A percentile compares a stretch with the other conserved stretches of the same genome.
Conservation (phyloP, 2,329 filamentous ascomycete species). For the Xylaria polymorpha region DNA sequence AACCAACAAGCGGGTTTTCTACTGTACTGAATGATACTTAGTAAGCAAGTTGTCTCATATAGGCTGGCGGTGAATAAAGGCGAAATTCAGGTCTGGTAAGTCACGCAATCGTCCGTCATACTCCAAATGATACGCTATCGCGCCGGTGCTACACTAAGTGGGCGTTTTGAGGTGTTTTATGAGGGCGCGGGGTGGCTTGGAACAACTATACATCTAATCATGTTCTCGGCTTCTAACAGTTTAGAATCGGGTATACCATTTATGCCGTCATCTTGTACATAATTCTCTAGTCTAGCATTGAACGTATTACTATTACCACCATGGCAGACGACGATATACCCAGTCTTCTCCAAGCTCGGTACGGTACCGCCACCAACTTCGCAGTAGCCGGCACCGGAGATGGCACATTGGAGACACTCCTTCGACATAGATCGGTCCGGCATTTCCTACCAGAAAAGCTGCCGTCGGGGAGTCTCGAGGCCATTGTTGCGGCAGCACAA, state of each 20-base stretch:
- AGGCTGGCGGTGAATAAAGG: constrained; percentile 19
- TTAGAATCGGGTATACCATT: background rate
- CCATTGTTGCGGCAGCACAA: constrained; percentile 50
- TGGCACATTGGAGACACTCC: constrained; percentile 43
- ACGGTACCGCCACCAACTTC: constrained; percentile 30
- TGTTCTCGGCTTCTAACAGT: background rate
- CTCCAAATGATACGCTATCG: constrained; percentile 16
- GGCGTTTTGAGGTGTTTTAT: background rate
- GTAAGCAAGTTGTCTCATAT: background rate
- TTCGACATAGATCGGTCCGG: constrained; percentile 49
- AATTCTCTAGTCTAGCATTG: background rate
- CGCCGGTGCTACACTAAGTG: background rate
- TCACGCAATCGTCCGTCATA: constrained; percentile 34
- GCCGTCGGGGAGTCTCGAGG: constrained; percentile 44
- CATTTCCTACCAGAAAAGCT: constrained; percentile 44
- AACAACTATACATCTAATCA: background rate
- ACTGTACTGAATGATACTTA: background rate
- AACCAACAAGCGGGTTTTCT: too few relatives aligned
- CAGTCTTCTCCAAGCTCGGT: constrained; percentile 40
- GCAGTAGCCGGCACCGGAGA: background rate
- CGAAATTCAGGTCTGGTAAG: constrained; percentile 16
- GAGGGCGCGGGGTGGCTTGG: constrained; percentile 3
- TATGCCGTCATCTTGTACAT: background rate
- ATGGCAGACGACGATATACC: constrained; percentile 40
- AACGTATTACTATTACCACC: background rate